Evolutionary conservation across 352 stramenopile genomes (phyloP), one percentile per base, ranked within the genome.

Genomic region (Plasmopara muralis): DNA sequence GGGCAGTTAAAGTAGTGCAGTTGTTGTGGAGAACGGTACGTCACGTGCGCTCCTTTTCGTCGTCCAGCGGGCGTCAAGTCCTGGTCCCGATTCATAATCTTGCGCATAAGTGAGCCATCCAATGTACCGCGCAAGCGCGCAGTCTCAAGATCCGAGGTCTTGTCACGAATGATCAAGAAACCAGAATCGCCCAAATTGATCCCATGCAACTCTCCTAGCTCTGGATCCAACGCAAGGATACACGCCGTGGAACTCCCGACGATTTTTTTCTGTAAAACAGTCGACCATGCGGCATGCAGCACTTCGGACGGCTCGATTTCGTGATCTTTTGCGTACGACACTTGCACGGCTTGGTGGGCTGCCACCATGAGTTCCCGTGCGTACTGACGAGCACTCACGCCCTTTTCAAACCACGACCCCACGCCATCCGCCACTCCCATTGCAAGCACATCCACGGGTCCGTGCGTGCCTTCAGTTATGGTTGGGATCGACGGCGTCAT

Each of bases 1-100:
- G 95, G 95, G 45, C 97, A 96, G 63, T 98, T 98, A 72, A 98
- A 98, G 41, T 93, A 97, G 50, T 95, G 85, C 9, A 98, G 74
- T 60, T 98, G 95, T 64, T 98, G 95, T 43, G 96, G 91, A 10
- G 87, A 97, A 10, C 97, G 87, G 70, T 98, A 98, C 25, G 85
- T 83, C 18, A 90, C 74, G 42, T 90, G 80, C 2, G 80, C 80
- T 33, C 80, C 80, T 49, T 88, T 90, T 51, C 80, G 77, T 34
- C 80, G 75, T 13, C 78, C 78, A 8, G 78, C 75, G 15, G 78
- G 76, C 31, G 78, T 89, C 15, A 87, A 50, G 43, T 85, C 77
- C n/a, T 49, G 60, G 12, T 87, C 75, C 12, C 66, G 70, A 31
- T 90, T 76, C n/a, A 66, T 63, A 45, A 86, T 83, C 63, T 82